Base-by-base conservation (phyloP, 2,329 filamentous ascomycete genomes). In the Chrysosporium queenslandicum region DNA sequence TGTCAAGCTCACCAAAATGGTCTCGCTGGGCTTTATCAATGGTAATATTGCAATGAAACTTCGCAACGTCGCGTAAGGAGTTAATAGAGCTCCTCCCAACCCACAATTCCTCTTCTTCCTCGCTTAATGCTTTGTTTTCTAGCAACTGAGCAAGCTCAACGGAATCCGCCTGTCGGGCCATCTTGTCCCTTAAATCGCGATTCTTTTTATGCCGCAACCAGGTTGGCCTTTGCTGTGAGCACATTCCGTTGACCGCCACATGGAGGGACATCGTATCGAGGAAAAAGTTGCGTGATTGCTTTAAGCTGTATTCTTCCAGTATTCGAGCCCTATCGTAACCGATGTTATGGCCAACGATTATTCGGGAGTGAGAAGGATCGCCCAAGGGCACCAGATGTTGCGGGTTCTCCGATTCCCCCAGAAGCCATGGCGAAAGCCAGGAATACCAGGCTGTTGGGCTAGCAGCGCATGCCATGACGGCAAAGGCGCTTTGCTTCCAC, bases 201-300 rank as follows among this genome's bases (percentile, higher is more conserved):
- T 85, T 88, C 71, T 98, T 98, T 65, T 88, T 86, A 68, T 95
- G 87, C 67, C 87, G 94, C 83, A 96, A 89, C 92, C 92, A 98
- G 0, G 87, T 95, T 7, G 94, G 92, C 46, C 92, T 80, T 68
- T 98, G 92, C 58, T 86, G 84, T 20, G 92, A 97, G 69, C 92
- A 98, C 92, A 98, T 98, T 56, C 92, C 92, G 65, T 98, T 98
- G 21, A 95, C 91, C 2, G 94, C 94, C 6, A 95, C 91, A 66
- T 98, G 92, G 18, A 98, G 74, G 1, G 91, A 97, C 92, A 98
- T 98, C 27, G 92, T 98, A 66, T 98, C 92, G 48, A 98, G 71
- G 65, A 95, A 98, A 40, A 81, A 85, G 60, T 89, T 97, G 36
- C 82, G 80, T 0, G 87, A 85, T 66, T 96, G 91, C 51, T 80